Evolutionary conservation across 2,329 filamentous ascomycete species (phyloP).

Genomic region (Tolypocladium capitatum): DNA sequence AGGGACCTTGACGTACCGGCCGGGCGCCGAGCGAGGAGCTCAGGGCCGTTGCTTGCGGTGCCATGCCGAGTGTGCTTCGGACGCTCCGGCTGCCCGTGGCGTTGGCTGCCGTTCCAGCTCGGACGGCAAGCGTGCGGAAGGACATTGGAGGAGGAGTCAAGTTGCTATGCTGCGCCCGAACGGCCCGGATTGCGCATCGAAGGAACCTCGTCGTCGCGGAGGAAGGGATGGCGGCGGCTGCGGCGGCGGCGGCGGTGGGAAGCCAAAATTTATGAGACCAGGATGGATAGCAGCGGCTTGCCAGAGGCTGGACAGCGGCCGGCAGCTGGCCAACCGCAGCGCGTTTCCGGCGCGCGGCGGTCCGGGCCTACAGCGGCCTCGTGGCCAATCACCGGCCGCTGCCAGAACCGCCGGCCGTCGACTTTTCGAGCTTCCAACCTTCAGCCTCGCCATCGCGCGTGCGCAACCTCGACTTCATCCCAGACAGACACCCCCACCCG

Average conservation of each 20-base stretch:
- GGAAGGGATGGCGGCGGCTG: neutral
- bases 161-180: constrained; percentile 20
- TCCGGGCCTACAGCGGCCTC: neutral
- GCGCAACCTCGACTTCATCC: constrained; percentile 6
- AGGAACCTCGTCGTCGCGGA: neutral
- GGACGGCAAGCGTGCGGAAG: constrained; percentile 36
- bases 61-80: constrained; percentile 47
- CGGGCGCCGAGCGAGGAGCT: constrained; percentile 38
- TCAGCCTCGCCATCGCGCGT: constrained; percentile 19
- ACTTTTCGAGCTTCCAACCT: constrained; percentile 20
- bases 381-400: constrained; percentile 14
- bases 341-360: neutral
- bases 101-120: constrained; percentile 39
- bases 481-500: constrained; percentile 6
- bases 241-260: too few relatives aligned
- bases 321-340: neutral
- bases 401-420: constrained; percentile 6
- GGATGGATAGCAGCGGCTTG: constrained; percentile 11
- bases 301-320: neutral
- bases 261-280: constrained; percentile 15
- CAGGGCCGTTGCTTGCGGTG: constrained; percentile 63
- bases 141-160: constrained; percentile 35
- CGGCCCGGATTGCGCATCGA: constrained; percentile 20
- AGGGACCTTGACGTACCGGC: constrained; percentile 10
- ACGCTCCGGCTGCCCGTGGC: constrained; percentile 28